phyloP scores from a whole-genome alignment of 2,329 filamentous ascomycete species.

The Huntiella decipiens region DNA sequence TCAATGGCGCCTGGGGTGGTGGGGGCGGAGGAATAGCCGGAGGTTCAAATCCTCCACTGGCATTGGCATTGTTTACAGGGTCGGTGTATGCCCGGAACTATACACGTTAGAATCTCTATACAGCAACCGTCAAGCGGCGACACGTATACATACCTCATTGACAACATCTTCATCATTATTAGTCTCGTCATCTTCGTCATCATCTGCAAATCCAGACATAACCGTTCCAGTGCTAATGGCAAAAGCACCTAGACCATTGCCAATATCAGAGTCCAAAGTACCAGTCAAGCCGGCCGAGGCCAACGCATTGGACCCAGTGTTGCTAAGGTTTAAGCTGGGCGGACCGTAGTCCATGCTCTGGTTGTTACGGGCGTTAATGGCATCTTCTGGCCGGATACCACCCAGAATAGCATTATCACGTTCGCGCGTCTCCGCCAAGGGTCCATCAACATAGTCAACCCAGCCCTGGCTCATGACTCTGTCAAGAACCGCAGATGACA shows the following conservation, averaged over 20 bases:
- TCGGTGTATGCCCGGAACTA: slow-evolving; percentile 43
- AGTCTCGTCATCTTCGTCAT: slow-evolving; percentile 74
- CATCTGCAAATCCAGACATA: slow-evolving; percentile 83
- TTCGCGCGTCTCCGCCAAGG: slow-evolving; percentile 80
- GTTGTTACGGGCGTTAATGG: slow-evolving; percentile 48
- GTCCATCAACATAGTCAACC: slow-evolving; percentile 88
- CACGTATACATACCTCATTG: slow-evolving; percentile 38
- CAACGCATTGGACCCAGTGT: slow-evolving; percentile 44
- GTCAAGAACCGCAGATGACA: slow-evolving; percentile 69
- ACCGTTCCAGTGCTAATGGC: slow-evolving; percentile 55
- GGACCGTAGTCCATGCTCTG: slow-evolving; percentile 24
- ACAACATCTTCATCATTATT: slow-evolving; percentile 60
- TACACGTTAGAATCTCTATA: slow-evolving; percentile 9
- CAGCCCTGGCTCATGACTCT: slow-evolving; percentile 78
- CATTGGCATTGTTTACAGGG: slow-evolving; percentile 27
- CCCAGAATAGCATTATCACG: slow-evolving; percentile 96
- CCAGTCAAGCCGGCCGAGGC: slow-evolving; percentile 68
- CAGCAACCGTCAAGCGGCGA: neutral
- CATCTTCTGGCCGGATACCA: slow-evolving; percentile 80
- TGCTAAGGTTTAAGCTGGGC: slow-evolving; percentile 12
- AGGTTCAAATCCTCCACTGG: slow-evolving; percentile 18
- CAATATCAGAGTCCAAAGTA: slow-evolving; percentile 41
- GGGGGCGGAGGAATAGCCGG: slow-evolving; percentile 42
- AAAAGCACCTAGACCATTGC: slow-evolving; percentile 43
- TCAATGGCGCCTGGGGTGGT: slow-evolving; percentile 57